Base-by-base conservation (phyloP, 306 rosid genomes). In the Leucaena leucocephala region DNA sequence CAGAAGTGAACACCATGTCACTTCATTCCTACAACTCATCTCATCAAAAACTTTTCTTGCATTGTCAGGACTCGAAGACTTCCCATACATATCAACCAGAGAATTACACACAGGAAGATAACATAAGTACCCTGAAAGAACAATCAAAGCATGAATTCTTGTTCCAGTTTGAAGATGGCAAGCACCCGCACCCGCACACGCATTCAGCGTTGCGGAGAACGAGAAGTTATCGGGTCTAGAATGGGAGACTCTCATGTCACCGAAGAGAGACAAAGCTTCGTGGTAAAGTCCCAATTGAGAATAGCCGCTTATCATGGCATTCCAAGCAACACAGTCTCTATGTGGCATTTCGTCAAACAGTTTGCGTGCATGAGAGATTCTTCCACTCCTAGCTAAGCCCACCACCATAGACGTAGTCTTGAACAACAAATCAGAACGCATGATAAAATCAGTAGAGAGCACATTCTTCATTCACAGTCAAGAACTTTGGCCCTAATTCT, bases 1-100 rank as follows among this genome's bases (percentile, higher is more conserved):
- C 55, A 91, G 82, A 77, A 91, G 85, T 0, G 94, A 89, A 64
- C 98, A 91, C 97, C 94, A 91, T 15, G 91, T 81, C 57, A 87
- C 90, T 80, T 88, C 91, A 84, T 88, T 93, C 71, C 75, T 80
- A 43, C 43, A 50, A 61, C 19, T 68, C 91, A 83, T 87, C 82
- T 87, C 98, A 44, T 88, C 82, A 84, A 89, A 91, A 74, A 87
- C 94, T 83, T 81, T 86, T 21, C 79, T 78, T n/a, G 94, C 94
- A 80, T 84, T 75, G 44, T 38, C 79, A 62, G 94, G 88, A 61
- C 44, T 57, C 78, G 75, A 68, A 83, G 94, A 93, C 84, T 93
- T 93, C 8, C 94, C 98, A 55, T 91, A 93, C 97, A 91, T 87
- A 78, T 93, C 92, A 49, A 91, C 50, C 2, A 93, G 87, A 6